Conservation (phyloP, 179 eudicot genomes). For the Beta corolliflora region DNA sequence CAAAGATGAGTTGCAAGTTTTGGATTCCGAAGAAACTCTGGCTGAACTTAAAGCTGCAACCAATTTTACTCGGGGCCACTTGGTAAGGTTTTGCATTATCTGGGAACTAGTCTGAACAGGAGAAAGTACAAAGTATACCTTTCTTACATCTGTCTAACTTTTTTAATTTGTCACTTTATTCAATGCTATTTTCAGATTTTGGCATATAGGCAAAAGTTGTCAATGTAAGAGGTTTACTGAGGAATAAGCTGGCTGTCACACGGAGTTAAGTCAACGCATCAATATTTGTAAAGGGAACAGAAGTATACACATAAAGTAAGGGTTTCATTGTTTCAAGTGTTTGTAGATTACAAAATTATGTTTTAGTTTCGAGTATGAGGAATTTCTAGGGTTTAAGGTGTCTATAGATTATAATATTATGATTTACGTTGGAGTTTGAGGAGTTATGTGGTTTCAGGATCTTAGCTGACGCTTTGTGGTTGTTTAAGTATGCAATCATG, state of each 20-base stretch:
- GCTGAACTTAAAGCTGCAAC: conserved; percentile 41
- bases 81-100: conserved; percentile 45
- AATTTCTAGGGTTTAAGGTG: conserved; percentile 9
- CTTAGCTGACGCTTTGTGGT: conserved; percentile 11
- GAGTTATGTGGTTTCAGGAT: not conserved
- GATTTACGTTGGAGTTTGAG: conserved; percentile 6
- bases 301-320: conserved; percentile 23
- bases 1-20: conserved; percentile 46
- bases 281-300: conserved; percentile 31
- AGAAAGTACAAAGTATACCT: not conserved
- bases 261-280: conserved; percentile 11
- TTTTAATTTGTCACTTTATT: not conserved
- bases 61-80: conserved; percentile 41
- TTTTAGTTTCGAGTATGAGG: conserved; percentile 5
- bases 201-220: conserved; percentile 54
- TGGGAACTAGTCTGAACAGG: not conserved
- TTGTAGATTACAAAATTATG: not conserved
- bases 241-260: conserved; percentile 11
- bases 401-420: not conserved
- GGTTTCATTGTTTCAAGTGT: not conserved
- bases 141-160: not conserved
- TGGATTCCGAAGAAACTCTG: conserved; percentile 57
- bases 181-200: conserved; percentile 43
- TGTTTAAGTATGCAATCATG: not conserved
- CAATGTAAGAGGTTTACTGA: conserved; percentile 8